Evolutionary conservation across 495 filamentous ascomycete genomes (phyloP).

Genomic region (Podospora comata): DNA sequence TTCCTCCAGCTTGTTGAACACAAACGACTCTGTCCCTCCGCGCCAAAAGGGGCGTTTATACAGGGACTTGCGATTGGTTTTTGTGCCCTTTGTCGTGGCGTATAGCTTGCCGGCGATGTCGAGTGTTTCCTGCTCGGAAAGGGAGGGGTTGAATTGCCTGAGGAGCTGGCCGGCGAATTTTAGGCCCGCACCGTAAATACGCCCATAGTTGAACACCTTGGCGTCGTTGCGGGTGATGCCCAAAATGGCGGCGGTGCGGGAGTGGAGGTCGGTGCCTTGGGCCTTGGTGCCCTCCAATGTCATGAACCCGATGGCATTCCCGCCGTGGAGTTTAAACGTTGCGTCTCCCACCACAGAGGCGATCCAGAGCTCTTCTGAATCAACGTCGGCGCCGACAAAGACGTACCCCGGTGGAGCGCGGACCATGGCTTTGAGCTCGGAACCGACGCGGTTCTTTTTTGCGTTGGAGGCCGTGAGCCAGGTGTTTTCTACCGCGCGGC

Average conservation of each 20-base stretch:
- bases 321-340: constrained; percentile 88
- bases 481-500: constrained; percentile 93
- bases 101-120: constrained; percentile 79
- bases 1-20: constrained; percentile 97
- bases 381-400: constrained; percentile 96
- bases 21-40: constrained; percentile 92
- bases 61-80: constrained; percentile 63
- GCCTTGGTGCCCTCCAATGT: constrained; percentile 94
- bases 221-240: constrained; percentile 93
- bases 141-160: constrained; percentile 82
- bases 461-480: constrained; percentile 98
- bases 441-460: constrained; percentile 90
- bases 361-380: constrained; percentile 99
- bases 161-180: constrained; percentile 89
- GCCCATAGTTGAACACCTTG: constrained; percentile 98
- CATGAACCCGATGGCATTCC: constrained; percentile 98
- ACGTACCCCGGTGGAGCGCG: constrained; percentile 84
- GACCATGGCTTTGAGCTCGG: constrained; percentile 96
- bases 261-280: constrained; percentile 91
- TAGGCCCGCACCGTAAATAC: constrained; percentile 93
- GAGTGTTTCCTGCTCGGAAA: constrained; percentile 72
- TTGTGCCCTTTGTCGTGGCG: constrained; percentile 80
- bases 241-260: constrained; percentile 84
- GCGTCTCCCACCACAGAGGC: constrained; percentile 92
- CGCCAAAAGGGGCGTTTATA: constrained; percentile 84